Base-by-base conservation (phyloP, 179 eudicot genomes). In the Silene noctiflora region DNA sequence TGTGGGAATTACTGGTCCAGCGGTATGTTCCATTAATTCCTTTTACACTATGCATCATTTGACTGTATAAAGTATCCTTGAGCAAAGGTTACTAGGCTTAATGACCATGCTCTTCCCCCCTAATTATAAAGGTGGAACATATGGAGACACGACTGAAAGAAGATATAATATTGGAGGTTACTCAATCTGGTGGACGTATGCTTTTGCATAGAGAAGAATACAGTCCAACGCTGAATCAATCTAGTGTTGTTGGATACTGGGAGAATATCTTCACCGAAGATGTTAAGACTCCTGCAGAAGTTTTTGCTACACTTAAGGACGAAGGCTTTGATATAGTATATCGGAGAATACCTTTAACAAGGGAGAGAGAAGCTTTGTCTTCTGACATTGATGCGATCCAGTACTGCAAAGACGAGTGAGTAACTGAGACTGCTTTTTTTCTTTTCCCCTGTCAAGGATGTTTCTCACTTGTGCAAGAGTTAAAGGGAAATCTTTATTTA, bases 161-260 rank as follows among this genome's bases (percentile, higher is more conserved):
- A 85, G 98, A 93, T 88, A 91, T 93, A 85, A 75, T 88, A 86
- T 80, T 88, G 17, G 98, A 93, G 81, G 84, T 93, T 71, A 84
- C 85, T 76, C 86, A 85, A 68, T 87, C 93, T 80, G 91, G 95
- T 78, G 97, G 97, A 67, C 87, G 98, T 68, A 91, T 93, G 98
- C 98, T 93, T 90, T 85, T 93, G 80, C 98, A 93, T 81, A 90
- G 97, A 65, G 98, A 93, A 84, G 98, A 93, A 77, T 91, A 79
- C 82, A 84, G 85, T 79, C 91, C 93, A 17, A 83, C 91, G 35
- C 79, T 81, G 80, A 81, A 88, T 78, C 93, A 93, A 78, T 86
- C 88, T 76, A 86, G 84, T 83, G 88, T 93, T 61, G 84, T 91
- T 65, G 98, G 98, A 73, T 91, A 89, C 80, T 93, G 98, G 98